These are phyloP conservation scores for Bretschneidera sinensis DNA, from an alignment of 345 rosid genomes.

Conservation along the genomic window DNA sequence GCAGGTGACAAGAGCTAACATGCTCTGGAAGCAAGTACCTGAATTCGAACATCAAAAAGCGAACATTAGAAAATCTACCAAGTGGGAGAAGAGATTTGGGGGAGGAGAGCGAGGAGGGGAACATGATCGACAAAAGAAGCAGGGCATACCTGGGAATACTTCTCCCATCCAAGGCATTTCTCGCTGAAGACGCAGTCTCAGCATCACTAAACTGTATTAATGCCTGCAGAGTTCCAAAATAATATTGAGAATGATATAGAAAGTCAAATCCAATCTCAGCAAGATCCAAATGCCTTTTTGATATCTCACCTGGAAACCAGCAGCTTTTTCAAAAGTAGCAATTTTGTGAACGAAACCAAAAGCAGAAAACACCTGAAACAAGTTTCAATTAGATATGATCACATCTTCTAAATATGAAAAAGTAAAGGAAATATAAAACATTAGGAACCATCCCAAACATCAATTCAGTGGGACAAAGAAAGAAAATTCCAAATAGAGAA, in stretches of 20 bases:
- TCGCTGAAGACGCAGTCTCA: conserved; percentile 81
- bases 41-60: conserved; percentile 14
- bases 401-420: conserved; percentile 6
- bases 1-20: conserved; percentile 64
- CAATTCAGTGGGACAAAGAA: conserved; percentile 15
- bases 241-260: conserved; percentile 13
- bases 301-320: conserved; percentile 82
- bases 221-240: conserved; percentile 47
- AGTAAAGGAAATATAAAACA: conserved; percentile 3
- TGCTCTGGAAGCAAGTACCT: conserved; percentile 91
- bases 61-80: conserved; percentile 5
- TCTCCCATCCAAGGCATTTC: conserved; percentile 89
- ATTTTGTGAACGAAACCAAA: conserved; percentile 98
- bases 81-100: not conserved
- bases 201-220: conserved; percentile 88
- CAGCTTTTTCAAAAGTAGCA: conserved; percentile 95
- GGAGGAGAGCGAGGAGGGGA: conserved; percentile 2
- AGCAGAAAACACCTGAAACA: conserved; percentile 90
- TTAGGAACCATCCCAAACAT: conserved; percentile 25
- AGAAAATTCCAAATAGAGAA: conserved; percentile 37
- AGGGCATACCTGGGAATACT: conserved; percentile 74
- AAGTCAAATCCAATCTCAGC: conserved; percentile 8
- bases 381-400: conserved; percentile 18
- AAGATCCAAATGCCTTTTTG: conserved; percentile 9
- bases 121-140: conserved; percentile 11